A percentile compares a stretch with the other conserved stretches of the same genome.
These are phyloP conservation scores for Dendrocalamus latiflorus DNA, from an alignment of 202 grass and related monocot genomes.

Conservation along the genomic window DNA sequence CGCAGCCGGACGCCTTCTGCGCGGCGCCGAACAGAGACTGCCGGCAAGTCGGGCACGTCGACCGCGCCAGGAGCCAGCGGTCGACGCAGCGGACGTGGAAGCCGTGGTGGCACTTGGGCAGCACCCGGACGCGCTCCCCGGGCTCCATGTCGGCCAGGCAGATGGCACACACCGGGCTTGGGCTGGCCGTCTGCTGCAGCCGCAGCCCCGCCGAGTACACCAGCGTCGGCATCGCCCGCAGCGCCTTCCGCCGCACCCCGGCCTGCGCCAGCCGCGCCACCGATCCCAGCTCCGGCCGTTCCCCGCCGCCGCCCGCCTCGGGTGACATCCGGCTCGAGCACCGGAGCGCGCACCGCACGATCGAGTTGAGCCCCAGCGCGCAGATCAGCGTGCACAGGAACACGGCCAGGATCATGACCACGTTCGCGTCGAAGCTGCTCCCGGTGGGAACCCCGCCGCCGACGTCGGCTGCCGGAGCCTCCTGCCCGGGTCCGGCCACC, in stretches of 20 bases:
- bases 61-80: conserved; percentile 69
- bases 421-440: conserved; percentile 55
- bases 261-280: too few relatives aligned
- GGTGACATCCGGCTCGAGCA: too few relatives aligned
- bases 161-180: conserved; percentile 49
- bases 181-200: conserved; percentile 12
- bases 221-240: conserved; percentile 62
- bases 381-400: conserved; percentile 73
- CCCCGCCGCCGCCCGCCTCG: too few relatives aligned
- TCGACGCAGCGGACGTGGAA: conserved; percentile 84
- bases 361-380: conserved; percentile 78
- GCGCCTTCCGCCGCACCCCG: too few relatives aligned
- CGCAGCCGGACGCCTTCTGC: conserved; percentile 44
- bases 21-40: conserved; percentile 42
- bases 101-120: conserved; percentile 76
- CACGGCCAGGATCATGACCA: conserved; percentile 76
- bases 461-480: conserved; percentile 7
- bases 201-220: conserved; percentile 48
- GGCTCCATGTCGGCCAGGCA: conserved; percentile 67
- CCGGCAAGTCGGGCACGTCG: conserved; percentile 74
- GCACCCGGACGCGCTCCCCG: conserved; percentile 69
- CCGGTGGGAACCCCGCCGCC: not conserved
- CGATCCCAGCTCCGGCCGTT: too few relatives aligned
- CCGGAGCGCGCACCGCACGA: conserved; percentile 85
- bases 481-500: not conserved